Evolutionary conservation across 805 yeast genomes (phyloP).

Genomic region (Wickerhamomyces pijperi): DNA sequence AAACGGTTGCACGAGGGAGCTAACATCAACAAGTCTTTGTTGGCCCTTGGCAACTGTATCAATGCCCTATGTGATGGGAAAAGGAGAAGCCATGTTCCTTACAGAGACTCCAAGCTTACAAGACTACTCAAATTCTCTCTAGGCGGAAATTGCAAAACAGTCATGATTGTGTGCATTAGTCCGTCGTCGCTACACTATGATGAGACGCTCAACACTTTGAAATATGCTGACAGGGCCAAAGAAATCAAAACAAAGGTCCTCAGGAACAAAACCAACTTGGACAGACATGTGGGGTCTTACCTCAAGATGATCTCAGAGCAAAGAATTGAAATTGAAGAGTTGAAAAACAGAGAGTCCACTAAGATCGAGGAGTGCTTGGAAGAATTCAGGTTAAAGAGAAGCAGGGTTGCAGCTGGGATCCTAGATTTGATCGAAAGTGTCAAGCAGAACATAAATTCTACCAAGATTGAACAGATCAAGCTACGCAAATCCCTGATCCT

Average conservation of each 20-base stretch:
- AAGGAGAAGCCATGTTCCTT: conserved; percentile 69
- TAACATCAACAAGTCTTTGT: conserved; percentile 75
- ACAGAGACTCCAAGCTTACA: conserved; percentile 83
- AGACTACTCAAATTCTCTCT: conserved; percentile 77
- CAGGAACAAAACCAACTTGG: conserved; percentile 64
- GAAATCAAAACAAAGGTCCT: conserved; percentile 74
- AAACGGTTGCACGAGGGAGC: conserved; percentile 82
- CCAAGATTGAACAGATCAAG: conserved; percentile 34
- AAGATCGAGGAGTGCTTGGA: conserved; percentile 28
- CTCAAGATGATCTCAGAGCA: conserved; percentile 78
- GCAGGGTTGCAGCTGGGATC: conserved; percentile 27
- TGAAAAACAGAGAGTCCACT: conserved; percentile 41
- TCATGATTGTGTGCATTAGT: conserved; percentile 90
- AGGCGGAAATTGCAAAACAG: conserved; percentile 91
- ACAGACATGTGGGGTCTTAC: conserved; percentile 78
- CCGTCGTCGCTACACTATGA: conserved; percentile 85
- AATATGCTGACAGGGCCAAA: conserved; percentile 87
- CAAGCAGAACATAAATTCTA: conserved; percentile 28
- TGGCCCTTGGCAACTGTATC: conserved; percentile 90
- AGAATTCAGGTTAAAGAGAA: conserved; percentile 24
- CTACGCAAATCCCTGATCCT: conserved; percentile 25
- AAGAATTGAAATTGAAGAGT: conserved; percentile 58
- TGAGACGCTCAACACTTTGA: conserved; percentile 83
- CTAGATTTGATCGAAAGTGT: conserved; percentile 32
- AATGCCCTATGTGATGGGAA: conserved; percentile 78